phyloP scores from a whole-genome alignment of 108 stramenopile species.

The Cyclotella baltica region DNA sequence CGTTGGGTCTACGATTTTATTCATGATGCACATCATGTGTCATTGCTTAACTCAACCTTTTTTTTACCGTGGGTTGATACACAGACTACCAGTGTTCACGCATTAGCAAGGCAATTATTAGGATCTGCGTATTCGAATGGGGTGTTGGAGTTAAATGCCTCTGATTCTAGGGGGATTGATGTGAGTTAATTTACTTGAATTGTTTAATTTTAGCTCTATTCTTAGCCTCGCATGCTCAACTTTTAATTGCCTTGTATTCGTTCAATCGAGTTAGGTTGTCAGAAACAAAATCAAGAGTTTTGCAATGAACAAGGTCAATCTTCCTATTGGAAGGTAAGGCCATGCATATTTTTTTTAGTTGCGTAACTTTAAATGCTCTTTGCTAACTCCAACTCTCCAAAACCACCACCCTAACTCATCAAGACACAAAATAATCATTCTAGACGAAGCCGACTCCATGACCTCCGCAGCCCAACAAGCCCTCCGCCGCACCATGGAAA shows the following conservation, averaged over 20 bases:
- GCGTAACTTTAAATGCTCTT: not conserved
- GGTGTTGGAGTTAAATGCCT: constrained; percentile 96
- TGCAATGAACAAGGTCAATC: constrained; percentile 93
- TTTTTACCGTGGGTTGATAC: not conserved
- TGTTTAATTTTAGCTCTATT: not conserved
- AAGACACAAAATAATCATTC: constrained; percentile 97
- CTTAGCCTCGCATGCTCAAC: not conserved
- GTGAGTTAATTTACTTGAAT: constrained; percentile 45
- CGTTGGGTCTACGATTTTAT: not conserved
- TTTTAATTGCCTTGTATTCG: constrained; percentile 12
- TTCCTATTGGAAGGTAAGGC: constrained; percentile 77
- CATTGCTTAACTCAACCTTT: not conserved
- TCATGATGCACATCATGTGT: not conserved
- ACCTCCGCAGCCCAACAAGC: constrained; percentile 98
- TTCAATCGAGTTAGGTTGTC: constrained; percentile 70
- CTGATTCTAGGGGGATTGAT: constrained; percentile 98
- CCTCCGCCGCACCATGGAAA: constrained; percentile 97
- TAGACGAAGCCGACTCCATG: constrained; percentile 99
- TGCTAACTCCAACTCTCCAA: not conserved
- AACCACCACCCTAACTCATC: not conserved
- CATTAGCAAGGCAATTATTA: constrained; percentile 89
- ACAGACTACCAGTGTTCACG: constrained; percentile 90
- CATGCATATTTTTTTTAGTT: not conserved
- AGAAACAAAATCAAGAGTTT: constrained; percentile 98
- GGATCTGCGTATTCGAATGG: constrained; percentile 79